A percentile compares a stretch with the other conserved stretches of the same genome.
Conservation (phyloP, 345 rosid genomes). For the Litchi chinensis region DNA sequence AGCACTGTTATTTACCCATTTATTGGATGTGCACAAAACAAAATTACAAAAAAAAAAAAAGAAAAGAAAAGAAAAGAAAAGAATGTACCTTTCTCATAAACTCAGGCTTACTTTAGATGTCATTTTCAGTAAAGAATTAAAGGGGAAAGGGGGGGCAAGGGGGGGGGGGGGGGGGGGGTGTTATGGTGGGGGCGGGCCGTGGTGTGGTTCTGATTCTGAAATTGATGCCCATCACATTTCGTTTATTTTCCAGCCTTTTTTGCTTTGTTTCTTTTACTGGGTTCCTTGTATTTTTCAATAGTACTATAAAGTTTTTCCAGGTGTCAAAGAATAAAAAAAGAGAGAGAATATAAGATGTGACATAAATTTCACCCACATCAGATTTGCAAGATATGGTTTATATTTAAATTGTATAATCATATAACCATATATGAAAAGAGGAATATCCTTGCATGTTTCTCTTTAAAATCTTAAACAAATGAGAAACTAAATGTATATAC, state of each 20-base stretch:
- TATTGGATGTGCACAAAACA: neutral
- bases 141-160: too few species aligned
- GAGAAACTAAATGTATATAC: neutral
- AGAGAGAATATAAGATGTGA: neutral
- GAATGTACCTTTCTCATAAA: neutral
- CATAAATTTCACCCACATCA: neutral
- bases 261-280: neutral
- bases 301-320: neutral
- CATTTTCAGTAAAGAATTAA: neutral
- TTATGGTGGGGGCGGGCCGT: too few species aligned
- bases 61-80: too few species aligned
- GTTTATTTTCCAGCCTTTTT: too few species aligned
- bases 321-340: neutral
- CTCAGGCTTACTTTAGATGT: neutral
- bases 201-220: too few species aligned
- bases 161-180: too few species aligned
- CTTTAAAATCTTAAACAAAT: neutral
- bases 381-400: neutral
- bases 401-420: neutral
- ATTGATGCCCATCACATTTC: neutral
- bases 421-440: neutral
- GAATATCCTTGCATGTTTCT: neutral
- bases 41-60: too few species aligned
- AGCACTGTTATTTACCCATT: too few species aligned
- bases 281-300: neutral